Conservation (phyloP, 805 yeast species). For the Barnettozyma sucrosica region DNA sequence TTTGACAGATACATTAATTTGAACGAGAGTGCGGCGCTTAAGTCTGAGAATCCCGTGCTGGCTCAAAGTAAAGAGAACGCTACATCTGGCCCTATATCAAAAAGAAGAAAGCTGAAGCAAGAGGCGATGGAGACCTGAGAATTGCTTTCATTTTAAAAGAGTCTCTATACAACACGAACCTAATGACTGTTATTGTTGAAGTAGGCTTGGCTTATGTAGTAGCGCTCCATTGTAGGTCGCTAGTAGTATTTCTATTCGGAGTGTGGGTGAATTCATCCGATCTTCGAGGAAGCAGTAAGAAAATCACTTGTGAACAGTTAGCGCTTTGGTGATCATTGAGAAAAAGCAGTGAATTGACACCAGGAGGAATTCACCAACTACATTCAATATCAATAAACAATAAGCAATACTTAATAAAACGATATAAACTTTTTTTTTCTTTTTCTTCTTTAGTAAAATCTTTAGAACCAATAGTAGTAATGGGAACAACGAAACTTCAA, state of each 20-base stretch:
- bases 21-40: not conserved
- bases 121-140: not conserved
- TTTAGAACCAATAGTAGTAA: not conserved
- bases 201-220: no score
- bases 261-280: no score
- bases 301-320: no score
- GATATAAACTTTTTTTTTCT: not conserved
- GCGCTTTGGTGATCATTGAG: no score
- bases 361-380: no score
- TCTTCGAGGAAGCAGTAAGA: no score
- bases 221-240: no score
- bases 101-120: not conserved
- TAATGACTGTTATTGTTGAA: no score
- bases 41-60: not conserved
- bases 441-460: not conserved
- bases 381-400: not conserved
- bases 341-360: no score
- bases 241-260: no score
- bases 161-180: no score
- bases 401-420: not conserved
- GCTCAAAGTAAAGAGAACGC: not conserved
- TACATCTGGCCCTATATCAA: not conserved
- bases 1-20: slow-evolving; percentile 1
- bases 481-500: not conserved
- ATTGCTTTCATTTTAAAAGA: no score